Evolutionary conservation across 139 green algal genomes (phyloP).

Genomic region (Coccomyxa sp.): DNA sequence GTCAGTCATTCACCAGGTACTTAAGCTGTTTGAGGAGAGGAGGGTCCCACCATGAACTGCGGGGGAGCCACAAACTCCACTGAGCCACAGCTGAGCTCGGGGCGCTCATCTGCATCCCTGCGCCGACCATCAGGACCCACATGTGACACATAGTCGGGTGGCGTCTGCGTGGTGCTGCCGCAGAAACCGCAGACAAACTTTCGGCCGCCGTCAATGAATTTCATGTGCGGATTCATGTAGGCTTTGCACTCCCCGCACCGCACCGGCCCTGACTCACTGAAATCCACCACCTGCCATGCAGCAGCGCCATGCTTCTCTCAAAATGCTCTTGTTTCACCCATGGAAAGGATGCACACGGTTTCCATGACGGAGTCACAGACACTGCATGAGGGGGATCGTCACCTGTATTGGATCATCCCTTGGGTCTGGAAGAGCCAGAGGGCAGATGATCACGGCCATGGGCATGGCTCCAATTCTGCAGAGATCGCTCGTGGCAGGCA

Average conservation of each 20-base stretch:
- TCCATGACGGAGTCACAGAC: background rate
- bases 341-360: background rate
- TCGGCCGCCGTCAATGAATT: slow-evolving; percentile 51
- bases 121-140: slow-evolving; percentile 60
- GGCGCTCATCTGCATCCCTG: slow-evolving; percentile 55
- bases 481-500: slow-evolving; percentile 73
- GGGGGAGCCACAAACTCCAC: slow-evolving; percentile 70
- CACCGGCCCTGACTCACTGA: slow-evolving; percentile 59
- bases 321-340: background rate
- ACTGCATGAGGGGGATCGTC: background rate
- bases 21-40: background rate
- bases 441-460: slow-evolving; percentile 75
- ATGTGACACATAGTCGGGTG: slow-evolving; percentile 70
- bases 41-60: slow-evolving; percentile 58
- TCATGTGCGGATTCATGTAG: slow-evolving; percentile 88
- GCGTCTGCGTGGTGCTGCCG: slow-evolving; percentile 47
- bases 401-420: slow-evolving; percentile 72
- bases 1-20: background rate
- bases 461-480: slow-evolving; percentile 72
- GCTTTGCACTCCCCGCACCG: slow-evolving; percentile 81
- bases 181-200: slow-evolving; percentile 85
- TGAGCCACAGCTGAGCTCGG: slow-evolving; percentile 63
- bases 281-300: slow-evolving; percentile 58
- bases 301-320: background rate
- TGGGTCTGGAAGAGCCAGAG: slow-evolving; percentile 70